Conservation (phyloP, 2,329 filamentous ascomycete species). For the Diaporthe citri region DNA sequence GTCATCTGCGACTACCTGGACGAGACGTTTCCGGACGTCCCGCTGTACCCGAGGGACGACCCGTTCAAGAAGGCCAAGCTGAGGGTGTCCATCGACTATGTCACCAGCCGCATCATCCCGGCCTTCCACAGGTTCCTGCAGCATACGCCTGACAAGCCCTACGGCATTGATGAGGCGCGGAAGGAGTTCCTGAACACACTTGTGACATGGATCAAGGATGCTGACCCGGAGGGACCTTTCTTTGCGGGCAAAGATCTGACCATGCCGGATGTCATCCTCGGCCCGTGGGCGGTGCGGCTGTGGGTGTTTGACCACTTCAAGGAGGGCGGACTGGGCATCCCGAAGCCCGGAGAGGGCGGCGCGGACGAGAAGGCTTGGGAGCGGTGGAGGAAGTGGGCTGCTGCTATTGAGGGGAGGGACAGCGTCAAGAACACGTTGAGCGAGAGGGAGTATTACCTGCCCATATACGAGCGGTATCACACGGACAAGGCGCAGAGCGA, state of each 20-base stretch:
- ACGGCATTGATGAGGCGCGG: constrained; percentile 99
- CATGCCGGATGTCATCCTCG: constrained; percentile 76
- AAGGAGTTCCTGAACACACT: constrained; percentile 99
- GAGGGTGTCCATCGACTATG: constrained; percentile 79
- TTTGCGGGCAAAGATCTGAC: constrained; percentile 72
- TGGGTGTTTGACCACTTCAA: constrained; percentile 83
- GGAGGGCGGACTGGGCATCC: constrained; percentile 60
- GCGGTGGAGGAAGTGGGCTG: constrained; percentile 73
- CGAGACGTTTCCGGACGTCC: constrained; percentile 70
- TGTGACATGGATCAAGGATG: constrained; percentile 74
- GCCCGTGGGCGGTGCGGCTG: constrained; percentile 76
- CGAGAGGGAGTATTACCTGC: constrained; percentile 73
- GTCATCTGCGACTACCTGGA: constrained; percentile 81
- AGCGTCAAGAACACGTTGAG: constrained; percentile 77
- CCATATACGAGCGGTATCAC: constrained; percentile 75
- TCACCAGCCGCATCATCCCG: constrained; percentile 74
- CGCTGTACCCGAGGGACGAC: constrained; percentile 67
- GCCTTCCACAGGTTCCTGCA: constrained; percentile 73
- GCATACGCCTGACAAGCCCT: constrained; percentile 66
- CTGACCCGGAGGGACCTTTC: constrained; percentile 65
- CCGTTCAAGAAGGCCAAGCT: constrained; percentile 73
- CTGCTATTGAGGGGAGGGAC: constrained; percentile 66
- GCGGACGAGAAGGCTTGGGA: constrained; percentile 69
- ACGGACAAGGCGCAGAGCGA: constrained; percentile 72
- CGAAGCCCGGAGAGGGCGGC: constrained; percentile 51